Conservation (phyloP, 1,284 basidiomycete species). For the Inonotus hispidus region DNA sequence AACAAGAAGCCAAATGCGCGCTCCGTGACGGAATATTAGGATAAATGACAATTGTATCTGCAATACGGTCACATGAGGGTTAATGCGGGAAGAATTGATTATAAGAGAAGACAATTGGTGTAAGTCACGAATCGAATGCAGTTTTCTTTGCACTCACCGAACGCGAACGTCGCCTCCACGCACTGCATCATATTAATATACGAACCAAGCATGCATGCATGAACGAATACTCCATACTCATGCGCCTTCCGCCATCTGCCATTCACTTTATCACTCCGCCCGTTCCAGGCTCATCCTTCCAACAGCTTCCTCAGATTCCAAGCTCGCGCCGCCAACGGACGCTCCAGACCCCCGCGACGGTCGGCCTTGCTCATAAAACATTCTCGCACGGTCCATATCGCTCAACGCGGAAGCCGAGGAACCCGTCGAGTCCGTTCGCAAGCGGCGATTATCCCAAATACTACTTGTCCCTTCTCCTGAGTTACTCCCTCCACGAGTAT, state of each 20-base stretch:
- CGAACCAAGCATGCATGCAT: no score
- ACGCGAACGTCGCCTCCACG: not conserved
- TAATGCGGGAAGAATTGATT: not conserved
- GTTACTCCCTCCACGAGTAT: slow-evolving; percentile 4
- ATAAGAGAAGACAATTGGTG: not conserved
- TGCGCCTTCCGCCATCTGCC: not conserved
- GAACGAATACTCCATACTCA: no score
- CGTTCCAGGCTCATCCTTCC: slow-evolving; percentile 26
- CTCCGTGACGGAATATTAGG: no score
- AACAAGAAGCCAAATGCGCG: no score
- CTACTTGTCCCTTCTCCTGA: slow-evolving; percentile 6
- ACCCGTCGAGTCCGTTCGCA: slow-evolving; percentile 8
- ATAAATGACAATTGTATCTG: no score
- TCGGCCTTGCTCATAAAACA: slow-evolving; percentile 10
- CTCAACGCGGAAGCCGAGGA: slow-evolving; percentile 7
- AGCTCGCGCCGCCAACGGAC: slow-evolving; percentile 27
- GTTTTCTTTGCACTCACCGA: not conserved
- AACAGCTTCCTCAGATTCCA: slow-evolving; percentile 31
- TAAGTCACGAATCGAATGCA: not conserved
- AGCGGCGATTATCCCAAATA: slow-evolving; percentile 14
- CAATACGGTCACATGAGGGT: no score
- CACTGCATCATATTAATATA: no score
- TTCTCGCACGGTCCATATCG: not conserved
- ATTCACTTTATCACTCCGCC: not conserved
- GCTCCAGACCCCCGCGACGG: slow-evolving; percentile 19